phyloP scores from a whole-genome alignment of 169 alveolate genomes.

The Plasmodium sp. region DNA sequence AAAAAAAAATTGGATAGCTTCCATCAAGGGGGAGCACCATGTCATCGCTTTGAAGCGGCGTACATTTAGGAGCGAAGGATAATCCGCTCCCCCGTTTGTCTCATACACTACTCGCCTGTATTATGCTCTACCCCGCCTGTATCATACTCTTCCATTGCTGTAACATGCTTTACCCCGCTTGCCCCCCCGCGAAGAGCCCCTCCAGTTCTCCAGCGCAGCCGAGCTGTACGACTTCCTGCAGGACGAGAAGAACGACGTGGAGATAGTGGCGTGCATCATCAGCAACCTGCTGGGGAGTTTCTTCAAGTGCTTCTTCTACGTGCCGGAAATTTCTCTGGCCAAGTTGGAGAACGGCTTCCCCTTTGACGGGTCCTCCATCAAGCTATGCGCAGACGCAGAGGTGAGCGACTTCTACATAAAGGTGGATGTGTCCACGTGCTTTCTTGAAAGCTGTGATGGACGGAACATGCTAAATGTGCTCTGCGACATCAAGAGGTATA shows the following conservation, averaged over 20 bases:
- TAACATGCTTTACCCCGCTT: neutral
- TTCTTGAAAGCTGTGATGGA: conserved; percentile 74
- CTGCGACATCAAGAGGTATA: conserved; percentile 61
- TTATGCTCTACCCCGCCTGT: too few species aligned
- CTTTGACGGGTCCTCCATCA: conserved; percentile 83
- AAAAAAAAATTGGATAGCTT: neutral
- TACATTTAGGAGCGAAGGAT: neutral
- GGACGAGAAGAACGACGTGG: conserved; percentile 25
- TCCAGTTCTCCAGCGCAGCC: neutral
- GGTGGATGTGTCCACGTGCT: conserved; percentile 76
- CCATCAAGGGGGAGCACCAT: neutral
- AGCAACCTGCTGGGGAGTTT: conserved; percentile 38
- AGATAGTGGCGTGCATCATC: conserved; percentile 54
- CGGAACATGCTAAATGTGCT: conserved; percentile 74
- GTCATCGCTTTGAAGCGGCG: neutral
- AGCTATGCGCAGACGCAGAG: conserved; percentile 73
- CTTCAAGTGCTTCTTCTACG: conserved; percentile 70
- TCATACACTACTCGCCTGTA: too few species aligned
- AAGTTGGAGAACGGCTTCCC: conserved; percentile 77
- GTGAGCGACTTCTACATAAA: conserved; percentile 76
- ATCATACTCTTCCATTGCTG: too few species aligned
- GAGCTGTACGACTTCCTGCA: conserved; percentile 20
- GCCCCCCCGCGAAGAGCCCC: neutral
- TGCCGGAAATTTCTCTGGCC: conserved; percentile 36
- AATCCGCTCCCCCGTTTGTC: neutral